Evolutionary conservation across 2,329 filamentous ascomycete species (phyloP).

Genomic region (Aspergillus chevalieri): DNA sequence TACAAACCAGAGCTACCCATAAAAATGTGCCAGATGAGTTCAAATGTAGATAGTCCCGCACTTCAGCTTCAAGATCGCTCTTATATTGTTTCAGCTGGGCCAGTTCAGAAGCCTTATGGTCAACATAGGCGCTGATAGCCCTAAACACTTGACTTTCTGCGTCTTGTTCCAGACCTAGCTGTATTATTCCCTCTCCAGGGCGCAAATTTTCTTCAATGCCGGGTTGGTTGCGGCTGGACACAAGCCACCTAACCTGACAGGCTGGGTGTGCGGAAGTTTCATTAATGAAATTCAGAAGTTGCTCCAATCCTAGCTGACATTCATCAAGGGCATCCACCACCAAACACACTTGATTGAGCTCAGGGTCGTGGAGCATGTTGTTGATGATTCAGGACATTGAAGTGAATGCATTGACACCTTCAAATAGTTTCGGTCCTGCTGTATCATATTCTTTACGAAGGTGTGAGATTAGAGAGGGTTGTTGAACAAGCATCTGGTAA

Average conservation of each 20-base stretch:
- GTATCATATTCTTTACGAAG: background rate
- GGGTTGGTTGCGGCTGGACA: slow-evolving; percentile 4
- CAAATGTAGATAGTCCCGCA: background rate
- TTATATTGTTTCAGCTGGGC: background rate
- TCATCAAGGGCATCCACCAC: slow-evolving; percentile 4
- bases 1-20: background rate
- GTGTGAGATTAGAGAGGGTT: slow-evolving; percentile 4
- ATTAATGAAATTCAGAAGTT: slow-evolving; percentile 1
- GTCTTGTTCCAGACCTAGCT: background rate
- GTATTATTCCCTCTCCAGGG: background rate
- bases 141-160: background rate
- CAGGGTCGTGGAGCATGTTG: slow-evolving; percentile 1
- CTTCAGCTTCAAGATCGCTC: background rate
- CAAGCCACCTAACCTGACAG: slow-evolving; percentile 5
- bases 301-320: background rate
- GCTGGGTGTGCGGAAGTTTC: slow-evolving; percentile 1
- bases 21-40: background rate
- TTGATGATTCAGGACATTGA: background rate
- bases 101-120: background rate
- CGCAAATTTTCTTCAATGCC: too few relatives aligned
- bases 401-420: slow-evolving; percentile 2
- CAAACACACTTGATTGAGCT: background rate
- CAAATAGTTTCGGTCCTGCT: slow-evolving; percentile 1
- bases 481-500: slow-evolving; percentile 3
- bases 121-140: background rate